Evolutionary conservation across 148 eudicot genomes (phyloP), one percentile per base, ranked within the genome.

Genomic region (Silene conica): DNA sequence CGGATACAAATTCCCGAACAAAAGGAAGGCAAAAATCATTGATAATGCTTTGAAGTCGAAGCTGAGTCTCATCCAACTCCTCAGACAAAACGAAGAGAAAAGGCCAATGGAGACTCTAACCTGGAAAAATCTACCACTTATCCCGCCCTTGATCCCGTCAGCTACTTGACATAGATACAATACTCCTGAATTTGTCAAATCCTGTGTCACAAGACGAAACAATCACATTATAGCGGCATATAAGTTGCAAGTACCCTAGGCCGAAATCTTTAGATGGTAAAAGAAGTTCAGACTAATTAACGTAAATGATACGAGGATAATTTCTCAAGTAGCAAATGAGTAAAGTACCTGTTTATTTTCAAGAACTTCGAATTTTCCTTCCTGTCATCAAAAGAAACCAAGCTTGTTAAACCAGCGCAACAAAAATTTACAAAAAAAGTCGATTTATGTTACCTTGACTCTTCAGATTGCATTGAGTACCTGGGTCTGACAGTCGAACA

Each of bases 91-190:
- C 45, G 48, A 45, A 8, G 15, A 28, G 14, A 48, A 61, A 26
- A 60, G 74, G 55, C 22, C 20, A 34, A 19, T 20, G 62, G 15
- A 72, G 19, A 28, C 34, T 57, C 84, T 72, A 19, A 87, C 98
- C 97, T 86, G 82, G 59, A 86, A 69, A 76, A 74, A 38, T 70
- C 80, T 84, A 73, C 84, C 69, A 83, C 66, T 83, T 67, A 78
- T 74, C 57, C 88, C 97, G 76, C 85, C 89, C 76, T 84, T 86
- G 69, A 91, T 77, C 77, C 86, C 92, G 56, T 82, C 91, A 15
- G 97, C 92, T 69, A 83, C 82, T 87, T 91, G 90, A 83, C 97
- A 91, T 55, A 93, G 83, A 84, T 91, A 89, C 87, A 82, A 84
- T 78, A 93, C 84, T 56, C 94, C 97, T 60, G 97, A 82, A 83